Conservation (phyloP, 768 basidiomycete species). For the Lenzites betulinus region DNA sequence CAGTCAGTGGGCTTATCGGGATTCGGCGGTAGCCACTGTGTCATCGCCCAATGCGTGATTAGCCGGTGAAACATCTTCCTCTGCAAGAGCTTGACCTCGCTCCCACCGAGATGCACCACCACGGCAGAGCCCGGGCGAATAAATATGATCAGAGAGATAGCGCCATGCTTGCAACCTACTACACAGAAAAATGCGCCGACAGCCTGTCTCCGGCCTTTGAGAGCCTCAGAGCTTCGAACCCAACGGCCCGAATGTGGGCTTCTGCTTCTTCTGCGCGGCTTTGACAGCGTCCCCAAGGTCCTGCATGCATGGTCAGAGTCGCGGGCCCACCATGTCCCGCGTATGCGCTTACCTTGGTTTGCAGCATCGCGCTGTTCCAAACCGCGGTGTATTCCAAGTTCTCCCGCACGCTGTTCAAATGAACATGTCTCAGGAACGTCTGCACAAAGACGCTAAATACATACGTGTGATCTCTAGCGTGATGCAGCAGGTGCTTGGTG, state of each 20-base stretch:
- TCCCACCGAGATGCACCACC: no score
- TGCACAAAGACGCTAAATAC: conserved; percentile 23
- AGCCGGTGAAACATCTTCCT: no score
- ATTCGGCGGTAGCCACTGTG: no score
- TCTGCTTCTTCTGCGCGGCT: conserved; percentile 23
- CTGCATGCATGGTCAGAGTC: neutral
- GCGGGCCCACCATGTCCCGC: neutral
- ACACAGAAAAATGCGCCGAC: neutral
- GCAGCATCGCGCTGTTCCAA: conserved; percentile 58
- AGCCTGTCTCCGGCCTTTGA: no score
- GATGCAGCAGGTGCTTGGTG: conserved; percentile 76
- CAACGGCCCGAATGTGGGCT: conserved; percentile 19
- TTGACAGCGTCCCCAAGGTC: conserved; percentile 22
- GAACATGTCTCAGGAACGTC: neutral
- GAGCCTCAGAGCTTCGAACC: conserved; percentile 16
- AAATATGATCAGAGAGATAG: neutral
- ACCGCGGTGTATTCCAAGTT: conserved; percentile 58
- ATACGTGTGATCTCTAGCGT: conserved; percentile 79
- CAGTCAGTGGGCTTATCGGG: no score
- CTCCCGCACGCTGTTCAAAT: conserved; percentile 37
- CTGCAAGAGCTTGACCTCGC: no score
- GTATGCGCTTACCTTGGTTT: conserved; percentile 42
- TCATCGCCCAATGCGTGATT: no score
- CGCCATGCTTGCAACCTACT: neutral
- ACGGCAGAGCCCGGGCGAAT: no score